phyloP scores from a whole-genome alignment of 768 basidiomycete species.

The Mycena filopes region DNA sequence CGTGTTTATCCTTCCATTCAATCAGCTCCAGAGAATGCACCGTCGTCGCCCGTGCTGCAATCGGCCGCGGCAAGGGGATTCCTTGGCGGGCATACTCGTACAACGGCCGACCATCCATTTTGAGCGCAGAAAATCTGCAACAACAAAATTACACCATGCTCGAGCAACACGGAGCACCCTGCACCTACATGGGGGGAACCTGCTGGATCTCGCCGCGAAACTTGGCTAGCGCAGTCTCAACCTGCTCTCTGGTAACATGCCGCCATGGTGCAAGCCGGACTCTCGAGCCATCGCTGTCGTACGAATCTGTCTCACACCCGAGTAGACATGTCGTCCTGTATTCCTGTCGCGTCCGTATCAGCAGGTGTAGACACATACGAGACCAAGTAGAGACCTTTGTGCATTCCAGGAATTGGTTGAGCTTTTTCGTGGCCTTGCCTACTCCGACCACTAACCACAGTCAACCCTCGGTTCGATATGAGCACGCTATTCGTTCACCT shows the following conservation, averaged over 20 bases:
- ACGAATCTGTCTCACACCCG: slow-evolving; percentile 94
- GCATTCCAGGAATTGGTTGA: slow-evolving; percentile 86
- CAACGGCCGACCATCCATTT: slow-evolving; percentile 96
- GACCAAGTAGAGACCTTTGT: slow-evolving; percentile 72
- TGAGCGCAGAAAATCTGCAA: slow-evolving; percentile 92
- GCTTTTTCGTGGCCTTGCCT: slow-evolving; percentile 89
- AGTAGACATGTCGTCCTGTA: slow-evolving; percentile 91
- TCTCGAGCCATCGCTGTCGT: slow-evolving; percentile 89
- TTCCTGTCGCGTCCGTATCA: slow-evolving; percentile 63
- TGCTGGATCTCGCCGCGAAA: slow-evolving; percentile 93
- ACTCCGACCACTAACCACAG: slow-evolving; percentile 80
- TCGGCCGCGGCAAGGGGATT: slow-evolving; percentile 93
- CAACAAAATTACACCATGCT: slow-evolving; percentile 19
- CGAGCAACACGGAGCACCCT: slow-evolving; percentile 3
- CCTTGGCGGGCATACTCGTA: slow-evolving; percentile 96
- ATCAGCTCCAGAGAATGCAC: slow-evolving; percentile 84
- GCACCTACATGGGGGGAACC: slow-evolving; percentile 87
- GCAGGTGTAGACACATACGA: background rate
- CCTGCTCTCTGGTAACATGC: slow-evolving; percentile 82
- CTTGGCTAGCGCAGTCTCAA: slow-evolving; percentile 72
- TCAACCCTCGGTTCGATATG: background rate
- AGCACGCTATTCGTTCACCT: slow-evolving; percentile 55
- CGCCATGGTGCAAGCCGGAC: slow-evolving; percentile 83
- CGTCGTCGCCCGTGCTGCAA: slow-evolving; percentile 85
- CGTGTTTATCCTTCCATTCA: slow-evolving; percentile 85